Conservation (phyloP, 169 alveolate genomes). For the Cryptosporidium ryanae region DNA sequence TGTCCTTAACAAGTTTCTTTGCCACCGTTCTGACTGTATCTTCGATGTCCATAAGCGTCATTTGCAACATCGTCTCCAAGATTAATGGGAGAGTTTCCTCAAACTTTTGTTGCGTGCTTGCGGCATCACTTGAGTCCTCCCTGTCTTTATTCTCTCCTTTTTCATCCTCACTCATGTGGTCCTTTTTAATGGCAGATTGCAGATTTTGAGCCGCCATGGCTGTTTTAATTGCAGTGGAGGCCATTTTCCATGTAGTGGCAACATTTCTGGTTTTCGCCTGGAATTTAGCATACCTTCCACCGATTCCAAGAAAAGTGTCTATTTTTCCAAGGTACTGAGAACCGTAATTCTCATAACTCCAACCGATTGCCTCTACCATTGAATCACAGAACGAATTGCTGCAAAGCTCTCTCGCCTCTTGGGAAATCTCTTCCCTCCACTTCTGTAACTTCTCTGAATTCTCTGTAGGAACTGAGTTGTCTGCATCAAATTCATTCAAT, state of each 20-base stretch:
- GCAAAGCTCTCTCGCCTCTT: slow-evolving; percentile 84
- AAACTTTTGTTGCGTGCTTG: slow-evolving; percentile 77
- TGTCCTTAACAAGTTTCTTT: slow-evolving; percentile 87
- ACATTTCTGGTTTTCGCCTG: slow-evolving; percentile 85
- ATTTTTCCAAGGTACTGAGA: slow-evolving; percentile 87
- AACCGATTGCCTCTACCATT: slow-evolving; percentile 88
- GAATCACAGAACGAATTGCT: slow-evolving; percentile 87
- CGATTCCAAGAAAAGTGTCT: slow-evolving; percentile 85
- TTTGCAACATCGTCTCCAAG: slow-evolving; percentile 88
- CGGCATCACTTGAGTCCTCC: slow-evolving; percentile 77
- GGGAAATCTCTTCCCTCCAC: slow-evolving; percentile 81
- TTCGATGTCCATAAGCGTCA: slow-evolving; percentile 89
- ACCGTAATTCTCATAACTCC: slow-evolving; percentile 91
- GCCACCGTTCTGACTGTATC: slow-evolving; percentile 87
- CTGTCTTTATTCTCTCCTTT: slow-evolving; percentile 77
- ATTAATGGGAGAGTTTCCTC: slow-evolving; percentile 88
- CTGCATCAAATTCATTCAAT: slow-evolving; percentile 58
- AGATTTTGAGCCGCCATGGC: slow-evolving; percentile 83
- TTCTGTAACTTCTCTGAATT: slow-evolving; percentile 70
- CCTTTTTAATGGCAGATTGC: slow-evolving; percentile 25
- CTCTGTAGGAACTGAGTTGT: slow-evolving; percentile 46
- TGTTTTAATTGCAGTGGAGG: slow-evolving; percentile 83
- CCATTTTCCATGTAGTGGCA: slow-evolving; percentile 83
- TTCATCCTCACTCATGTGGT: slow-evolving; percentile 23
- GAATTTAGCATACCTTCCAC: slow-evolving; percentile 86